phyloP scores from a whole-genome alignment of 345 rosid species.

The Eucalyptus sp. region DNA sequence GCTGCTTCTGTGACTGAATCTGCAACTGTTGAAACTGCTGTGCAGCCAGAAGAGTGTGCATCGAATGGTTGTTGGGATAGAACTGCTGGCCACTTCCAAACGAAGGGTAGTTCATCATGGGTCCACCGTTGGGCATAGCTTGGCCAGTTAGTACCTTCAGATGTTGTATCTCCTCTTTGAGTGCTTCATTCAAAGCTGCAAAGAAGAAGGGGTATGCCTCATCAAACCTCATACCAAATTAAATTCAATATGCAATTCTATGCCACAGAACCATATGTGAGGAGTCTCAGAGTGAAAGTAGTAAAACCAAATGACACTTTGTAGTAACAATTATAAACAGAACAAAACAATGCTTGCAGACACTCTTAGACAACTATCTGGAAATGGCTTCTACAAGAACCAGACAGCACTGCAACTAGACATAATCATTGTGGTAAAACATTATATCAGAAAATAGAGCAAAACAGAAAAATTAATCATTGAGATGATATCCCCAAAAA shows the following conservation, averaged over 20 bases:
- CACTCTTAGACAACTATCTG: not conserved
- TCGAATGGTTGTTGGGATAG: slow-evolving; percentile 54
- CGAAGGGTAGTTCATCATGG: slow-evolving; percentile 51
- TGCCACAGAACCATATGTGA: not conserved
- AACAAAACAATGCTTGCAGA: not conserved
- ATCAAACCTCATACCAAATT: not conserved
- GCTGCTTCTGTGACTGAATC: slow-evolving; percentile 91
- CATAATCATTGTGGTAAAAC: not conserved
- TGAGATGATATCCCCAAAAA: not conserved
- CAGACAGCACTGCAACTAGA: not conserved
- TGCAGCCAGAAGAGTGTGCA: slow-evolving; percentile 71
- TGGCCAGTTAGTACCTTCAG: slow-evolving; percentile 81
- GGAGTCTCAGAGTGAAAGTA: not conserved
- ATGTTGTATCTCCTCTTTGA: slow-evolving; percentile 95
- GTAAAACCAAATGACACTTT: not conserved
- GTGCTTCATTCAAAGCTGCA: slow-evolving; percentile 77
- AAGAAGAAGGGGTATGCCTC: not conserved
- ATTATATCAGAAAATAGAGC: not conserved
- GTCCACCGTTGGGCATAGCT: slow-evolving; percentile 50
- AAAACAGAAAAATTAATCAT: not conserved
- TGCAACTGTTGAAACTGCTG: slow-evolving; percentile 96
- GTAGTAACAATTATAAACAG: not conserved
- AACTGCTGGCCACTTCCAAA: slow-evolving; percentile 67
- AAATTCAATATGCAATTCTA: not conserved
- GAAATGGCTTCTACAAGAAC: not conserved